A percentile compares a stretch with the other conserved stretches of the same genome.
Evolutionary conservation across 164 flowering plant genomes (phyloP).

Genomic region (Umbellularia californica): DNA sequence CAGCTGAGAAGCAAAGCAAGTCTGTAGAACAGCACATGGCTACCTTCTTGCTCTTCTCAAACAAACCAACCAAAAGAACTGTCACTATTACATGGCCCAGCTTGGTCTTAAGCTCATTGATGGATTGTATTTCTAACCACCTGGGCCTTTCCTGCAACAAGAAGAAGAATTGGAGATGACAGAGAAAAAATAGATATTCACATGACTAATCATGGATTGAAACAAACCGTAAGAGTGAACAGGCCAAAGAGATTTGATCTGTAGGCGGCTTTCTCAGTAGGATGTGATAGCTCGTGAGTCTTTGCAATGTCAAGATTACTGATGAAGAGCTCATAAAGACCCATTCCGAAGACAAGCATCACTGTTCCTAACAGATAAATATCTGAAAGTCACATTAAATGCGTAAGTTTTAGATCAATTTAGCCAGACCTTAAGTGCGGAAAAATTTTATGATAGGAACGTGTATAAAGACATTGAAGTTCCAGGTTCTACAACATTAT

Average conservation of each 20-base stretch:
- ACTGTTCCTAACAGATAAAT: slow-evolving; percentile 77
- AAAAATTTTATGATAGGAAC: no score
- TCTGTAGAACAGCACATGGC: slow-evolving; percentile 51
- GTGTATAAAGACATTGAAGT: no score
- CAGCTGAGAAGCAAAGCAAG: slow-evolving; percentile 77
- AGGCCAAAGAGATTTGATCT: slow-evolving; percentile 72
- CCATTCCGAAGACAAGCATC: slow-evolving; percentile 92
- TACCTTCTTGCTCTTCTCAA: slow-evolving; percentile 78
- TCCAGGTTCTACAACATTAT: no score
- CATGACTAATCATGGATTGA: not conserved
- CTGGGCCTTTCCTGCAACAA: slow-evolving; percentile 65
- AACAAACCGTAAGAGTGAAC: slow-evolving; percentile 58
- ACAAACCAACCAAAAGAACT: slow-evolving; percentile 74
- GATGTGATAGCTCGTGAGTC: slow-evolving; percentile 7
- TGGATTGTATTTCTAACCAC: slow-evolving; percentile 70
- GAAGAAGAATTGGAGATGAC: not conserved
- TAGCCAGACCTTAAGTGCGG: no score
- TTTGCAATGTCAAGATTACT: slow-evolving; percentile 56
- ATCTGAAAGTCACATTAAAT: slow-evolving; percentile 31
- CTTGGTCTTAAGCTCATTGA: slow-evolving; percentile 80
- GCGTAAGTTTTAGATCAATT: not conserved
- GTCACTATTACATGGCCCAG: slow-evolving; percentile 91
- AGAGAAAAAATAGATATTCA: not conserved
- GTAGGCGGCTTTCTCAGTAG: slow-evolving; percentile 23
- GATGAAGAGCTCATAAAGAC: slow-evolving; percentile 84